phyloP scores from a whole-genome alignment of 2,329 filamentous ascomycete genomes.

The Mycogone perniciosa region DNA sequence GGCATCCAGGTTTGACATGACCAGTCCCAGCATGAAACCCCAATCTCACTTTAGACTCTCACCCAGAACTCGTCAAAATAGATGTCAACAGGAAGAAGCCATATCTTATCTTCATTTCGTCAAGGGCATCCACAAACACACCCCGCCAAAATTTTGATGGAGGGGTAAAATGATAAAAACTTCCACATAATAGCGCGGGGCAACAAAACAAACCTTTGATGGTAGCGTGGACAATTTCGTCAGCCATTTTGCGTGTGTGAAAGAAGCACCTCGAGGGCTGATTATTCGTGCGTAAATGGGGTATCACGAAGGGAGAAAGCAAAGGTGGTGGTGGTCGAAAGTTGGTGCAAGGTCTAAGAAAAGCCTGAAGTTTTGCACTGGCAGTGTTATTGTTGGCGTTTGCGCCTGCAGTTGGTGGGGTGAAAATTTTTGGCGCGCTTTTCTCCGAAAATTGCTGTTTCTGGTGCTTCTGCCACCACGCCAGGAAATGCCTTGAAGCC shows the following conservation, averaged over 20 bases:
- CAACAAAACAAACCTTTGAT: conserved; percentile 51
- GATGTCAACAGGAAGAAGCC: not conserved
- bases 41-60: not conserved
- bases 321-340: not conserved
- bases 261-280: conserved; percentile 10
- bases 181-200: conserved; percentile 14
- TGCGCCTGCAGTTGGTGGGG: conserved; percentile 16
- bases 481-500: too few species aligned
- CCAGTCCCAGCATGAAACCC: not conserved
- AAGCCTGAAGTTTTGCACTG: conserved; percentile 14
- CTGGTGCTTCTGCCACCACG: too few species aligned
- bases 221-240: conserved; percentile 66
- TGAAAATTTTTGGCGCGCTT: conserved; percentile 14
- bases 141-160: conserved; percentile 8
- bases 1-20: not conserved
- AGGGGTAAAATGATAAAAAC: conserved; percentile 13
- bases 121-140: not conserved
- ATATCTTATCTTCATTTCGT: not conserved
- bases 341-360: conserved; percentile 8
- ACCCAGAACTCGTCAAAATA: not conserved
- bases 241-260: conserved; percentile 44
- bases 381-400: not conserved
- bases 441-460: not conserved
- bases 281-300: conserved; percentile 1
- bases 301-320: conserved; percentile 4